Evolutionary conservation across 441 rosid genomes (phyloP).

Genomic region (Manihot esculenta): DNA sequence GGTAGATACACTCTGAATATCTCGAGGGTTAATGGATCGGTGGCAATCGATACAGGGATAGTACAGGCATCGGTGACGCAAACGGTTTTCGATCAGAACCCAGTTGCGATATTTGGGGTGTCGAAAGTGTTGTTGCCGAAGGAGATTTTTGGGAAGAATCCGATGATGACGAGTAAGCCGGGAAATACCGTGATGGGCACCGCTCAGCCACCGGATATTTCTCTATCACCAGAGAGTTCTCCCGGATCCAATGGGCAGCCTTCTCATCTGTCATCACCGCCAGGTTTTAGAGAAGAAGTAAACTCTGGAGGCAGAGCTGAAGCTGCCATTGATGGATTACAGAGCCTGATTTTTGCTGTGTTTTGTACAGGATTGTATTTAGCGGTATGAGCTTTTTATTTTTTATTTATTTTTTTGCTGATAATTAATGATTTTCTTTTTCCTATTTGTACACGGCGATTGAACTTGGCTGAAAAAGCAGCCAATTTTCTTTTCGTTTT

Average conservation of each 20-base stretch:
- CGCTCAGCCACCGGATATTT: conserved; percentile 47
- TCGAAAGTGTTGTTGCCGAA: conserved; percentile 77
- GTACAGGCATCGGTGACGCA: conserved; percentile 81
- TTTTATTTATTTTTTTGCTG: conserved; percentile 10
- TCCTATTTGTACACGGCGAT: conserved; percentile 30
- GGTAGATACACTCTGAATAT: conserved; percentile 80
- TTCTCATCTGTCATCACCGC: conserved; percentile 51
- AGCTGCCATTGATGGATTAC: conserved; percentile 1
- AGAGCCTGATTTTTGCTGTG: conserved; percentile 24
- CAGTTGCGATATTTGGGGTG: conserved; percentile 80
- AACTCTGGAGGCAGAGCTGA: conserved; percentile 32
- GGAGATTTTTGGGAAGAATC: conserved; percentile 56
- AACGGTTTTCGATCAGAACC: conserved; percentile 84
- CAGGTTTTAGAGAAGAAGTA: conserved; percentile 35
- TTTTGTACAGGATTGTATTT: conserved; percentile 59
- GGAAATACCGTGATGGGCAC: conserved; percentile 30
- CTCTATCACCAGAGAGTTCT: conserved; percentile 51
- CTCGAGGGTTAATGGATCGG: conserved; percentile 74
- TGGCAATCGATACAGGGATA: conserved; percentile 69
- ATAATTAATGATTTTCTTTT: conserved; percentile 18
- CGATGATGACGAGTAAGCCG: conserved; percentile 31
- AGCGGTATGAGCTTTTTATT: conserved; percentile 31
- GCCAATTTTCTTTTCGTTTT: conserved; percentile 18
- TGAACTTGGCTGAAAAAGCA: conserved; percentile 41
- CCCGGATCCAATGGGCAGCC: conserved; percentile 34